A percentile compares a stretch with the other conserved stretches of the same genome.
These are phyloP conservation scores for Spergularia marina DNA, from an alignment of 148 eudicot species.

Conservation along the genomic window DNA sequence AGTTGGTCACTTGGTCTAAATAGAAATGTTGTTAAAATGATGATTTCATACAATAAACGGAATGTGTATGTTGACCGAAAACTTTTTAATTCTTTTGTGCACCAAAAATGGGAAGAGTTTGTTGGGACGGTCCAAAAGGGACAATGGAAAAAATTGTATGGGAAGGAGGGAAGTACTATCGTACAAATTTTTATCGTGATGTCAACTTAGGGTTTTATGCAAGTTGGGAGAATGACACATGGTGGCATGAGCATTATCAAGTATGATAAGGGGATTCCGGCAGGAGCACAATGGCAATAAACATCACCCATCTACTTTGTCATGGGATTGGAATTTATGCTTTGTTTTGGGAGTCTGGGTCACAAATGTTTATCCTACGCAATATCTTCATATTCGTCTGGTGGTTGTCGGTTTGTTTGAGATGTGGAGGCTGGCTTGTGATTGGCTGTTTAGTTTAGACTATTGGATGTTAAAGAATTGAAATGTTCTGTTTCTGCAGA, in stretches of 20 bases:
- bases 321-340: not conserved
- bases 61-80: too few species aligned
- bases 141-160: too few species aligned
- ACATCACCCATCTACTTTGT: not conserved
- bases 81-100: too few species aligned
- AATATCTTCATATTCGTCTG: not conserved
- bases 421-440: not conserved
- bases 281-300: not conserved
- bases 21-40: too few species aligned
- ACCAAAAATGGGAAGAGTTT: too few species aligned
- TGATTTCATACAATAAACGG: too few species aligned
- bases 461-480: not conserved
- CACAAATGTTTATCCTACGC: not conserved
- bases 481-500: conserved; percentile 40
- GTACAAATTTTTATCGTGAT: not conserved
- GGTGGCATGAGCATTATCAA: not conserved
- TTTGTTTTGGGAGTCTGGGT: not conserved
- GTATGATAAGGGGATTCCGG: not conserved
- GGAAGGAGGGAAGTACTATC: not conserved
- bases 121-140: too few species aligned
- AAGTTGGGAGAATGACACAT: not conserved
- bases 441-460: not conserved
- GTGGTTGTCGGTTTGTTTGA: not conserved
- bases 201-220: not conserved
- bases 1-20: too few species aligned